Evolutionary conservation across 2,329 filamentous ascomycete species (phyloP).

Genomic region (Xylariaceae sp.): DNA sequence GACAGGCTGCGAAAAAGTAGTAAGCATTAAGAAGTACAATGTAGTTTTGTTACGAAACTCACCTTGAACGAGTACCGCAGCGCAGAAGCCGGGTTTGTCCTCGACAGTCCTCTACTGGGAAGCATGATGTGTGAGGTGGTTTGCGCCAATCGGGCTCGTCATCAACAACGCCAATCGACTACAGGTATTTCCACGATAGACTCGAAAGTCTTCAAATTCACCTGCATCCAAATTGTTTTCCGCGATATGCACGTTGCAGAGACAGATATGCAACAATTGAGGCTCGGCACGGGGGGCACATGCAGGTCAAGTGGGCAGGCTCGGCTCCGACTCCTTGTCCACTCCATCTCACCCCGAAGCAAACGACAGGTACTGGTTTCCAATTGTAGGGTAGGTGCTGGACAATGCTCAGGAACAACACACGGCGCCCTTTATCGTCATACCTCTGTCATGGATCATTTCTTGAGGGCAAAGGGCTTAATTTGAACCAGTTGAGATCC

Average conservation of each 20-base stretch:
- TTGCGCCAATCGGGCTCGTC: not conserved
- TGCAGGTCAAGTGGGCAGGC: too few species aligned
- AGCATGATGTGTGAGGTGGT: conserved; percentile 43
- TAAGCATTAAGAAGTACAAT: too few species aligned
- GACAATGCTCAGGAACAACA: too few species aligned
- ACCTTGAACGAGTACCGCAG: conserved; percentile 29
- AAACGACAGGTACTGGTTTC: too few species aligned
- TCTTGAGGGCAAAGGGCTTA: too few species aligned
- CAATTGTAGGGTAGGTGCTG: too few species aligned
- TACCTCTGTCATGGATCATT: too few species aligned
- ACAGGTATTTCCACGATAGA: not conserved
- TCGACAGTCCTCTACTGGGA: conserved; percentile 51
- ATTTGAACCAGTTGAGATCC: too few species aligned
- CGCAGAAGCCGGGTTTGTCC: conserved; percentile 43
- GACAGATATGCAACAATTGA: not conserved
- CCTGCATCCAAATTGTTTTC: conserved; percentile 10
- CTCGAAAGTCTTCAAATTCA: not conserved
- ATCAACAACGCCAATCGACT: not conserved
- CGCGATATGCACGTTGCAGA: conserved; percentile 1
- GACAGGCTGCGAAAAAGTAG: conserved; percentile 14
- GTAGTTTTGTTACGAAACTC: not conserved
- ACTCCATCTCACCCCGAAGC: too few species aligned
- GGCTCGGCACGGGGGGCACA: too few species aligned
- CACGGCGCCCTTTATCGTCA: too few species aligned
- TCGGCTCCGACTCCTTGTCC: too few species aligned